Evolutionary conservation across 192 early-diverging fungal genomes (phyloP), one percentile per base, ranked within the genome.

Genomic region (Cetraspora pellucida): DNA sequence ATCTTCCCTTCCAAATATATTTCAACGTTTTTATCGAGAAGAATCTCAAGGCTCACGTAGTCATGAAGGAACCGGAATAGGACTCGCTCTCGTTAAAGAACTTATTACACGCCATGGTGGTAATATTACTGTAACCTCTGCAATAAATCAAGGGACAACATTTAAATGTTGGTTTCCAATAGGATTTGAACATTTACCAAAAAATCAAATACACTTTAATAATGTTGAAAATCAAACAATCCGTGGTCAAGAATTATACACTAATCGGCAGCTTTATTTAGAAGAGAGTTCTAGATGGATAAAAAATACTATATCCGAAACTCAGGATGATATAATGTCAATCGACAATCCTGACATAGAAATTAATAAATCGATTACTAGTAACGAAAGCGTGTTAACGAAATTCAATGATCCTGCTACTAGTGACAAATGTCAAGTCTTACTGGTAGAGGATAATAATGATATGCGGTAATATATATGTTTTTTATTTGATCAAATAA

Each of bases 51-150:
- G n/a, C n/a, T n/a, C n/a, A n/a, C n/a, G n/a, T n/a, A n/a, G n/a
- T n/a, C n/a, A n/a, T n/a, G n/a, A n/a, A n/a, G n/a, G n/a, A n/a
- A n/a, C n/a, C n/a, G n/a, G n/a, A n/a, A n/a, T n/a, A n/a, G n/a
- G n/a, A n/a, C n/a, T n/a, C n/a, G n/a, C n/a, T n/a, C n/a, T n/a
- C n/a, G n/a, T n/a, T n/a, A n/a, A n/a, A n/a, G n/a, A 71, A 54
- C 63, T 91, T 10, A 82, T 86, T 2, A 83, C 83, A 44, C 72
- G 86, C 1, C 88, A 88, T 76, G 85, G 85, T 1, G 90, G 90
- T 6, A 44, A 47, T 7, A 81, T 90, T 0, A 69, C 69, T 0
- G 79, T 89, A 0, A 47, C 63, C 0, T 87, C 85, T 14, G 77
- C 47, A 2, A 43, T 87, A 19, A 86, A 82, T 14, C 71, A 78